Evolutionary conservation across 2,329 filamentous ascomycete genomes (phyloP).

Genomic region (Emmonsiellopsis sp.): DNA sequence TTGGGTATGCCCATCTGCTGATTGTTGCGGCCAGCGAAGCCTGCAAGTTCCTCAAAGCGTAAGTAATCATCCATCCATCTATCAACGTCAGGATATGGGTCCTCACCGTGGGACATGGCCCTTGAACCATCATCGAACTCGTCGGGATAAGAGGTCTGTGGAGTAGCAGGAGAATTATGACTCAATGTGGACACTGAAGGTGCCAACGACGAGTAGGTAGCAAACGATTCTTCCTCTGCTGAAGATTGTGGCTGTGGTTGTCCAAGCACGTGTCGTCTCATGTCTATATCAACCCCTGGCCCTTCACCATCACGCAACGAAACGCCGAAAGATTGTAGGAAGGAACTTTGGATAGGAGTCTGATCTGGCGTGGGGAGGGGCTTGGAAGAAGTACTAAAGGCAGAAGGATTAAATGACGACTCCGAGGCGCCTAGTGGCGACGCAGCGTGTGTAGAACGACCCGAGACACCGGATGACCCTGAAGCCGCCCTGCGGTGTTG

Average conservation of each 20-base stretch:
- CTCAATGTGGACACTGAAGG: constrained; percentile 53
- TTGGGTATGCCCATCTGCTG: constrained; percentile 37
- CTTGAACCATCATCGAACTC: constrained; percentile 43
- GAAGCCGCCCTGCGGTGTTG: constrained; percentile 34
- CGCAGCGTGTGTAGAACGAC: constrained; percentile 29
- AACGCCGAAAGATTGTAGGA: constrained; percentile 37
- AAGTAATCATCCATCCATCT: constrained; percentile 57
- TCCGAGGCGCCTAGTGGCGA: constrained; percentile 36
- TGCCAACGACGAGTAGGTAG: constrained; percentile 42
- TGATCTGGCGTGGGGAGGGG: constrained; percentile 48
- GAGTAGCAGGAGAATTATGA: constrained; percentile 53
- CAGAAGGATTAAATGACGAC: constrained; percentile 32
- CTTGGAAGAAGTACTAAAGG: constrained; percentile 39
- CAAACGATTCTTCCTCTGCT: constrained; percentile 43
- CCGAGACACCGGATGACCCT: constrained; percentile 32
- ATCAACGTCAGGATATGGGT: constrained; percentile 25
- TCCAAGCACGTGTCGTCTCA: constrained; percentile 50
- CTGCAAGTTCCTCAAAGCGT: constrained; percentile 50
- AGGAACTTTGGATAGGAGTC: constrained; percentile 45
- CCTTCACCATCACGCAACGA: constrained; percentile 32
- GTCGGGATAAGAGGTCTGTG: constrained; percentile 45
- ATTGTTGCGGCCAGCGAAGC: constrained; percentile 39
- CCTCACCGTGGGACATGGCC: constrained; percentile 48
- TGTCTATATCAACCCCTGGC: constrained; percentile 48
- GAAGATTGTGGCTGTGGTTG: constrained; percentile 31